These are phyloP conservation scores for Agaricus subrufescens DNA, from an alignment of 768 basidiomycete species.

Conservation along the genomic window DNA sequence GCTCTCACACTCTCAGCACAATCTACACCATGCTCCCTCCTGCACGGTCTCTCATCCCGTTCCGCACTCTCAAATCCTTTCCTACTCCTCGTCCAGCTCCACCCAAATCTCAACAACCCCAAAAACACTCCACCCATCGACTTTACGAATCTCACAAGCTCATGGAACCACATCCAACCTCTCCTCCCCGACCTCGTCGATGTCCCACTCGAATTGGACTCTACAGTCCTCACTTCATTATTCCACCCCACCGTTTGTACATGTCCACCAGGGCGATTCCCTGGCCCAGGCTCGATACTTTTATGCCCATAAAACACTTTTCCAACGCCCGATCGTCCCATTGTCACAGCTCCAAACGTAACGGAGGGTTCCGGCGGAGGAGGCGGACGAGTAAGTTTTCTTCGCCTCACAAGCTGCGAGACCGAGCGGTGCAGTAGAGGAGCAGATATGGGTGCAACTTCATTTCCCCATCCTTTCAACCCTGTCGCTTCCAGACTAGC, in stretches of 20 bases:
- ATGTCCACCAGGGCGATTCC: neutral
- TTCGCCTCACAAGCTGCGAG: constrained; percentile 5
- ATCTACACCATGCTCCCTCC: neutral
- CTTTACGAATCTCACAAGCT: neutral
- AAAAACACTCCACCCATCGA: constrained; percentile 4
- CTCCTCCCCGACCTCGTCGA: constrained; percentile 24
- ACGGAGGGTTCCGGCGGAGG: constrained; percentile 12
- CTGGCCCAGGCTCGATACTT: neutral
- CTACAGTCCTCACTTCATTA: constrained; percentile 4
- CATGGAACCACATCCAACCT: constrained; percentile 20
- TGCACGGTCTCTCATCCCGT: constrained; percentile 16
- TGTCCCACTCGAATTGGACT: constrained; percentile 13
- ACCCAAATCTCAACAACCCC: constrained; percentile 4
- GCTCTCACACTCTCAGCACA: neutral
- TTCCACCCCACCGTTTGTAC: constrained; percentile 6
- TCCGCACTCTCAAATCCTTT: constrained; percentile 14
- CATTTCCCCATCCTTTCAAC: constrained; percentile 67
- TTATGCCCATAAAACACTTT: constrained; percentile 19
- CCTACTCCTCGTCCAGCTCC: constrained; percentile 7
- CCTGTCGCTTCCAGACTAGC: constrained; percentile 75
- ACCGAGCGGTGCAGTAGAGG: constrained; percentile 14
- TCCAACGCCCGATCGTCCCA: constrained; percentile 27
- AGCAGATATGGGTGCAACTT: constrained; percentile 50
- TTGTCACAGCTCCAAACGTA: constrained; percentile 23
- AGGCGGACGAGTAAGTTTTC: neutral